These are phyloP conservation scores for Dysphania ambrosioides DNA, from an alignment of 148 eudicot species.

Conservation along the genomic window DNA sequence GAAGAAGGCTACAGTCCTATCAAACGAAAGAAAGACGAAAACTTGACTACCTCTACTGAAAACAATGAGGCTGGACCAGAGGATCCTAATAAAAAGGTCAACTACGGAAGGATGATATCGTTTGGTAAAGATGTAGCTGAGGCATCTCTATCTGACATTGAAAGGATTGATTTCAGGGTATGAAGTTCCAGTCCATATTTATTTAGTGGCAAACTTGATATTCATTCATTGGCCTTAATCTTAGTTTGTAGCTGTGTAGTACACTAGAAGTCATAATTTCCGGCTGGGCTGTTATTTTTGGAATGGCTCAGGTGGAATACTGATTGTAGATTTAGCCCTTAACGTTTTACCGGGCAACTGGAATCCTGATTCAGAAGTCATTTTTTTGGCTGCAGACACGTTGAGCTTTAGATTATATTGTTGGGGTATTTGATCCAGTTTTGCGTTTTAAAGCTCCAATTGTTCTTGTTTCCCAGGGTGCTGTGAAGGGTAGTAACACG, in stretches of 20 bases:
- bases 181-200: background rate
- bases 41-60: constrained; percentile 28
- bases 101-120: constrained; percentile 86
- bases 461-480: constrained; percentile 47
- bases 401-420: background rate
- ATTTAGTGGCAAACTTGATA: background rate
- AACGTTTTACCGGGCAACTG: too few species aligned
- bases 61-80: constrained; percentile 22
- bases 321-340: background rate
- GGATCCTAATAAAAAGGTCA: constrained; percentile 33
- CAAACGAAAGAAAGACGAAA: constrained; percentile 46
- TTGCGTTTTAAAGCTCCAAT: background rate
- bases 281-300: background rate
- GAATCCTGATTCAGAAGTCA: background rate
- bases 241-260: background rate
- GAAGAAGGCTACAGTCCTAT: constrained; percentile 59
- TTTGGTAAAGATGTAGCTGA: constrained; percentile 73
- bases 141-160: constrained; percentile 50
- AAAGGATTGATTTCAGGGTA: constrained; percentile 87
- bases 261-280: background rate
- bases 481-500: constrained; percentile 65
- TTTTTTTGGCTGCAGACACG: background rate
- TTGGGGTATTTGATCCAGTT: background rate
- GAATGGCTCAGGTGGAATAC: background rate
- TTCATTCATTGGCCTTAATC: background rate